phyloP scores from a whole-genome alignment of 2,329 filamentous ascomycete species.

The Fusarium sambucinum region DNA sequence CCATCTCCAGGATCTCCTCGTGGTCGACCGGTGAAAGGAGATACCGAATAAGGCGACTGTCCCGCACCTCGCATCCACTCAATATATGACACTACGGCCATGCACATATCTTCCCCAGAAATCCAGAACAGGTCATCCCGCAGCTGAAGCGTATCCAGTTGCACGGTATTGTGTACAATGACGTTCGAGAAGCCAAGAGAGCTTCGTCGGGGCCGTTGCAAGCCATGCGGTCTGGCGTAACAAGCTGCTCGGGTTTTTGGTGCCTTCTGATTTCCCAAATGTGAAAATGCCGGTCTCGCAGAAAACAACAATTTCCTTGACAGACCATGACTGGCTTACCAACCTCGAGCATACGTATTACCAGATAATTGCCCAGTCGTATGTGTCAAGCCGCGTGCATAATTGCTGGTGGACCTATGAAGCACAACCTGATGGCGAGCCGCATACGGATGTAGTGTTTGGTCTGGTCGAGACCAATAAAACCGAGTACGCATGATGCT shows the following conservation, averaged over 20 bases:
- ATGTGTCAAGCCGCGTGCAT: slow-evolving; percentile 32
- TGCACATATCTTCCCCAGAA: slow-evolving; percentile 45
- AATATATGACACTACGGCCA: slow-evolving; percentile 38
- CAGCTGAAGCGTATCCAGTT: slow-evolving; percentile 42
- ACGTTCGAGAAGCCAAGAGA: slow-evolving; percentile 34
- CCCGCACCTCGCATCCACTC: slow-evolving; percentile 42
- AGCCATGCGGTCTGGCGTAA: slow-evolving; percentile 2
- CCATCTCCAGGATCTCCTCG: slow-evolving; percentile 37
- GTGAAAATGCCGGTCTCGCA: background rate
- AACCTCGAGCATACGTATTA: slow-evolving; percentile 7
- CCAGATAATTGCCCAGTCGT: background rate
- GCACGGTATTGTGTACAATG: slow-evolving; percentile 38
- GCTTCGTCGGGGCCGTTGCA: slow-evolving; percentile 30
- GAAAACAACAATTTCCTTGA: slow-evolving; percentile 3
- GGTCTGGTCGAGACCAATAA: slow-evolving; percentile 28
- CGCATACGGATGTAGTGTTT: slow-evolving; percentile 34
- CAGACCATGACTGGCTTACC: slow-evolving; percentile 3
- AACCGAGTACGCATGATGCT: slow-evolving; percentile 20
- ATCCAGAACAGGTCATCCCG: slow-evolving; percentile 44
- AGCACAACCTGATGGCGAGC: slow-evolving; percentile 41
- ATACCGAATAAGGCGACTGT: slow-evolving; percentile 33
- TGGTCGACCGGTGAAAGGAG: slow-evolving; percentile 36
- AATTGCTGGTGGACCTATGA: slow-evolving; percentile 27
- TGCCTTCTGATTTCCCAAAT: background rate
- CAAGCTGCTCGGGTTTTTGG: slow-evolving; percentile 9